Percentiles rank a stretch among this genome's conserved stretches.
These are phyloP conservation scores for Phytophthora kernoviae DNA, from an alignment of 352 stramenopile species.

Conservation along the genomic window DNA sequence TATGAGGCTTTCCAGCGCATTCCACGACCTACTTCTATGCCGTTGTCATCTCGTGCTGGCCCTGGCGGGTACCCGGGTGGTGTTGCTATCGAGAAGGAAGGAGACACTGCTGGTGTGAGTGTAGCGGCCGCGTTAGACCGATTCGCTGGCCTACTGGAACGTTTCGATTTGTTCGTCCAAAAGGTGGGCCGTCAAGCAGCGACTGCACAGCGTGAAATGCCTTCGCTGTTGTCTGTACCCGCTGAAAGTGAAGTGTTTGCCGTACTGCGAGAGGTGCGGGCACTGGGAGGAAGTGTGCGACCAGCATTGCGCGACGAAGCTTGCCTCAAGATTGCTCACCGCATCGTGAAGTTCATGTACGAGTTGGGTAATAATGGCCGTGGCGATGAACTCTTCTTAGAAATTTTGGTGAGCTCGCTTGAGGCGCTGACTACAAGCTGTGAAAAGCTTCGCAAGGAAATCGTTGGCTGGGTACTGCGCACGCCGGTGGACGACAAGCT, in stretches of 20 bases:
- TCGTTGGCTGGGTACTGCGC: constrained; percentile 94
- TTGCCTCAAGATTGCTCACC: constrained; percentile 95
- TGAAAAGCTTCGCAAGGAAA: constrained; percentile 93
- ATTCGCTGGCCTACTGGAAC: constrained; percentile 85
- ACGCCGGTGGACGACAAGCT: constrained; percentile 94
- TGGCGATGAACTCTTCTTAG: constrained; percentile 93
- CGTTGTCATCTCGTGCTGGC: constrained; percentile 62
- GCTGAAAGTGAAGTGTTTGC: constrained; percentile 86
- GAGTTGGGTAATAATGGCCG: constrained; percentile 84
- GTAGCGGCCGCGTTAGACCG: constrained; percentile 78
- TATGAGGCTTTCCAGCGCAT: constrained; percentile 99
- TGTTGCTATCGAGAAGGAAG: constrained; percentile 45
- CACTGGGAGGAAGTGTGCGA: constrained; percentile 77
- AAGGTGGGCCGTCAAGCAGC: constrained; percentile 82
- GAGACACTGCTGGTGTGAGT: constrained; percentile 57
- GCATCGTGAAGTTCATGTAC: constrained; percentile 98
- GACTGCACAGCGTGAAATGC: constrained; percentile 75
- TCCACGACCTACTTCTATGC: constrained; percentile 90
- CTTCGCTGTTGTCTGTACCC: constrained; percentile 70
- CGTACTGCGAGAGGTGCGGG: constrained; percentile 78
- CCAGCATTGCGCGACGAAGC: constrained; percentile 87
- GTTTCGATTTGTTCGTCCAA: constrained; percentile 89
- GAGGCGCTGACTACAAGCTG: constrained; percentile 93
- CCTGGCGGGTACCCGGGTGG: constrained; percentile 35
- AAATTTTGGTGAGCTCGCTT: constrained; percentile 95